Evolutionary conservation across 345 rosid species (phyloP).

Genomic region (Syzygium grande): DNA sequence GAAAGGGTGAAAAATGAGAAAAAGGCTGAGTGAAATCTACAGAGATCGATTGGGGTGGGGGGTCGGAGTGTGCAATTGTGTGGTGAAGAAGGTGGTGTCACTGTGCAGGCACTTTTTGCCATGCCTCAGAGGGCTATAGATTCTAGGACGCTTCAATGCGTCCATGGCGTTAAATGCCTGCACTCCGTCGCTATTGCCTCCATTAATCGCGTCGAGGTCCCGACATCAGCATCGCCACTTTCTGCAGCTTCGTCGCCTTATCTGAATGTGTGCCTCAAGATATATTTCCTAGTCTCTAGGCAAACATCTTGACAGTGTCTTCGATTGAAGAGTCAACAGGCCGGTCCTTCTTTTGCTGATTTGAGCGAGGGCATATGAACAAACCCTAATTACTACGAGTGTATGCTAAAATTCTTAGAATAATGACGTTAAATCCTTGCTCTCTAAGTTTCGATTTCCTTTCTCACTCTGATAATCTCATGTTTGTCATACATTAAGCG

Average conservation of each 20-base stretch:
- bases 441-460: neutral
- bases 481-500: neutral
- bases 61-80: neutral
- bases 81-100: neutral
- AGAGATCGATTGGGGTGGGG: neutral
- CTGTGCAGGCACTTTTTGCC: neutral
- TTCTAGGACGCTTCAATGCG: neutral
- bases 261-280: neutral
- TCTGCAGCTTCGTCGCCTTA: neutral
- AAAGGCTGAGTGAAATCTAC: neutral
- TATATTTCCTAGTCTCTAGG: neutral
- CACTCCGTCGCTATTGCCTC: neutral
- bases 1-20: neutral
- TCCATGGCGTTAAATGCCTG: neutral
- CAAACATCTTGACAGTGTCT: neutral
- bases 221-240: too few species aligned
- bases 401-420: neutral
- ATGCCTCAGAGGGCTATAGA: neutral
- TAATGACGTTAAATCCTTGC: neutral
- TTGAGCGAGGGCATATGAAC: neutral
- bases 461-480: neutral
- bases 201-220: too few species aligned
- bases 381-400: neutral
- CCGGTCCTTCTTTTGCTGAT: neutral
- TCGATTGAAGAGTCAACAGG: neutral